Base-by-base conservation (phyloP, 495 filamentous ascomycete genomes). In the Tuber melanosporum region DNA sequence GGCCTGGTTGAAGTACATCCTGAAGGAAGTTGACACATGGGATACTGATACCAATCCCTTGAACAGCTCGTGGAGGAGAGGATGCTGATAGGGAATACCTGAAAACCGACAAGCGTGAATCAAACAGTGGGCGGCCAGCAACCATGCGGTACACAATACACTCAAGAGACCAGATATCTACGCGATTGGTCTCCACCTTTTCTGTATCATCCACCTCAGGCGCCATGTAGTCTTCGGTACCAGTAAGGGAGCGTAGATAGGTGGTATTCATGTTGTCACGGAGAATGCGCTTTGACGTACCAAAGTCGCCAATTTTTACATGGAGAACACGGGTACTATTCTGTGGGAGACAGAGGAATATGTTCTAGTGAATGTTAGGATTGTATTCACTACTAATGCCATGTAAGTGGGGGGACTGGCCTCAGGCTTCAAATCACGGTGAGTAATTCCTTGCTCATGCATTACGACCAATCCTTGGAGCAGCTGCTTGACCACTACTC, bases 271-370 rank as follows among this genome's bases (percentile, higher is more conserved):
- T 1, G 1, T 32, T 1, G 32, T 32, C 3, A 4, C 20, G 1
- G 22, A 10, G 49, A 22, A n/a, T n/a, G 1, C 32, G 52, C 73
- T 74, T 74, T 43, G 47, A 39, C 1, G 41, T 49, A 6, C 73
- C 73, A 43, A 74, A 69, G 47, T 74, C 73, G 19, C 47, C 49
- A 32, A 74, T 69, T 43, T 74, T 74, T 26, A 57, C 49, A 12
- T 9, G 49, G 9, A 57, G 49, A 9, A 15, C 8, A 1, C 20
- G 8, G 10, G 7, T 12, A n/a, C 42, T 15, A 1, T 20, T 32
- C 32, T 41, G 5, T 8, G 72, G 46, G 49, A 39, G 15, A 0
- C 12, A 20, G 72, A 73, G 41, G 17, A 36, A 36, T 52, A 36
- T 14, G 62, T 22, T 19, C 49, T 73, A 52, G 14, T 19, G 2